These are phyloP conservation scores for Pyronema omphalodes DNA, from an alignment of 495 filamentous ascomycete species.

Conservation along the genomic window DNA sequence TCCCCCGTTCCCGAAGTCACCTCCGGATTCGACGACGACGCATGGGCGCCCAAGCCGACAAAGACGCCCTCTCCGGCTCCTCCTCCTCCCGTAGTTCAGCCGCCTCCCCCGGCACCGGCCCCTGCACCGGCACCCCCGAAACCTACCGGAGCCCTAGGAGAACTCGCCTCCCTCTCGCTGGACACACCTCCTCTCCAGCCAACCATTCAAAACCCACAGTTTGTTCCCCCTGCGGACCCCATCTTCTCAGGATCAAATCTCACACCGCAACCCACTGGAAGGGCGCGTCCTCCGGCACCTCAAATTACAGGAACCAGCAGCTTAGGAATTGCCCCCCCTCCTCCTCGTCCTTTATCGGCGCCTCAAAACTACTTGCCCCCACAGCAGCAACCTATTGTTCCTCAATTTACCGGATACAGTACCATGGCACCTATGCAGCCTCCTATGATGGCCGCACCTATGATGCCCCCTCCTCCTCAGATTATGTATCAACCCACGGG, in stretches of 20 bases:
- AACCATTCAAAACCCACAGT: slow-evolving; percentile 38
- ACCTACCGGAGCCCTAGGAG: slow-evolving; percentile 54
- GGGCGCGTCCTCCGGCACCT: slow-evolving; percentile 42
- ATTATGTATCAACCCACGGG: slow-evolving; percentile 33
- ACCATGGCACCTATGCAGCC: background rate
- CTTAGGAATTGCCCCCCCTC: slow-evolving; percentile 62
- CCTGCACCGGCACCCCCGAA: slow-evolving; percentile 30
- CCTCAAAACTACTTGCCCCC: slow-evolving; percentile 66
- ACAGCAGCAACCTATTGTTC: slow-evolving; percentile 52
- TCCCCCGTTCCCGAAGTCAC: background rate
- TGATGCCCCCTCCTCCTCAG: slow-evolving; percentile 36
- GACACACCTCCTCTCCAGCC: slow-evolving; percentile 61
- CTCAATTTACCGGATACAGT: slow-evolving; percentile 56
- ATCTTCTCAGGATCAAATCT: background rate
- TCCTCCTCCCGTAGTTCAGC: background rate
- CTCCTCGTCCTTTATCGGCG: slow-evolving; percentile 67
- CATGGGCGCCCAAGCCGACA: slow-evolving; percentile 93
- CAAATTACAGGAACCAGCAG: slow-evolving; percentile 34
- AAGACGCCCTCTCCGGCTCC: slow-evolving; percentile 34
- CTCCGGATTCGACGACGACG: slow-evolving; percentile 81
- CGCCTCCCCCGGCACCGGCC: slow-evolving; percentile 20
- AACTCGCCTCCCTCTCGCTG: slow-evolving; percentile 42
- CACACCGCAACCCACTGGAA: slow-evolving; percentile 4
- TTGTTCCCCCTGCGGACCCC: background rate
- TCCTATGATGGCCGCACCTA: background rate